These are phyloP conservation scores for Exophiala lecanii-corni DNA, from an alignment of 2,329 filamentous ascomycete genomes.

Conservation along the genomic window DNA sequence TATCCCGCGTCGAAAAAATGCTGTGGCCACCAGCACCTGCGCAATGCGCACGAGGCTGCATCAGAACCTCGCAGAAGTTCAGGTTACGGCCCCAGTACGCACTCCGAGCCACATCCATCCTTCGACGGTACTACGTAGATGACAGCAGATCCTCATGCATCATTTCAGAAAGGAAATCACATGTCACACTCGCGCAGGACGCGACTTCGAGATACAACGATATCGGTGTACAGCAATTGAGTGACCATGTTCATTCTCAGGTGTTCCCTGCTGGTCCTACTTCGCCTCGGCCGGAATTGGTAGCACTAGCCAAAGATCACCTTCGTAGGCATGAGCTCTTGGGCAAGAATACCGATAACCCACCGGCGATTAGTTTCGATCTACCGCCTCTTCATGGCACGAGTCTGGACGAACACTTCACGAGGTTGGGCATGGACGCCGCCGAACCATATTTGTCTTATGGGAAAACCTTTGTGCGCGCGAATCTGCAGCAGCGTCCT, in stretches of 20 bases:
- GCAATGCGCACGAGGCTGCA: slow-evolving; percentile 29
- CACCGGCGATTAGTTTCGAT: slow-evolving; percentile 75
- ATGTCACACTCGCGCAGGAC: slow-evolving; percentile 7
- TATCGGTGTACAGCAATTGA: slow-evolving; percentile 91
- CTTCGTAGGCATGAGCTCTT: slow-evolving; percentile 78
- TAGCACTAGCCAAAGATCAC: slow-evolving; percentile 77
- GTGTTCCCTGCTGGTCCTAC: slow-evolving; percentile 61
- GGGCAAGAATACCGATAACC: slow-evolving; percentile 79
- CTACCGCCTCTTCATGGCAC: slow-evolving; percentile 72
- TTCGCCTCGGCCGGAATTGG: slow-evolving; percentile 64
- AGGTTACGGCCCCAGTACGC: slow-evolving; percentile 22
- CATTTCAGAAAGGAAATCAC: slow-evolving; percentile 2
- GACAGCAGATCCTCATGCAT: slow-evolving; percentile 3
- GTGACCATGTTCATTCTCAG: slow-evolving; percentile 74
- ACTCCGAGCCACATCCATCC: slow-evolving; percentile 17
- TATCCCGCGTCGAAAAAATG: no score
- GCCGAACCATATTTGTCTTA: slow-evolving; percentile 76
- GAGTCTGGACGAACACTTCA: slow-evolving; percentile 89
- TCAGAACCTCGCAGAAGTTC: slow-evolving; percentile 27
- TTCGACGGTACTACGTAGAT: slow-evolving; percentile 23
- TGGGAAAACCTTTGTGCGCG: slow-evolving; percentile 68
- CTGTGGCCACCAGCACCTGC: slow-evolving; percentile 26
- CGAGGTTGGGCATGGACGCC: slow-evolving; percentile 77
- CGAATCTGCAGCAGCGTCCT: slow-evolving; percentile 54
- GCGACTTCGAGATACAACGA: slow-evolving; percentile 73